These are phyloP conservation scores for Postia placenta DNA, from an alignment of 768 basidiomycete species.

Conservation along the genomic window DNA sequence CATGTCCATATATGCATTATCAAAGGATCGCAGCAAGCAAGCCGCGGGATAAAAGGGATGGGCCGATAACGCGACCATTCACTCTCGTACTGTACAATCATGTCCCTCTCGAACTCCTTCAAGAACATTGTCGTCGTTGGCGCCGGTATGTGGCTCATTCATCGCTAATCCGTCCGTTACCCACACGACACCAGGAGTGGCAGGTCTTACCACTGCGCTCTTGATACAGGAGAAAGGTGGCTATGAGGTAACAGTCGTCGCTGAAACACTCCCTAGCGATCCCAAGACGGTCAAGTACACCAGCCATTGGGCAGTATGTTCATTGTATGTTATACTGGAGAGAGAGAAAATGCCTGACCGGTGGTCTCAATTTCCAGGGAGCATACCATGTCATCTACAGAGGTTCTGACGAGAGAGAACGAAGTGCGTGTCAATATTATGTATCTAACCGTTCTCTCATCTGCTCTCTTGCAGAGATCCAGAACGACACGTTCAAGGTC, in stretches of 20 bases:
- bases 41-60: background rate
- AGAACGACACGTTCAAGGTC: conserved; percentile 65
- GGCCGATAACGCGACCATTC: background rate
- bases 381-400: conserved; percentile 71
- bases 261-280: conserved; percentile 68
- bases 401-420: conserved; percentile 44
- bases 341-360: too few species aligned
- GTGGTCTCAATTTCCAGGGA: conserved; percentile 56
- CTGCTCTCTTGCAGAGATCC: conserved; percentile 42
- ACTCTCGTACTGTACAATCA: background rate
- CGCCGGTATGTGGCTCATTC: conserved; percentile 26
- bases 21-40: background rate
- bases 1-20: background rate
- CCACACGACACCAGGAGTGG: conserved; percentile 46
- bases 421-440: conserved; percentile 33
- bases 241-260: conserved; percentile 62
- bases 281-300: conserved; percentile 66
- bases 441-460: background rate
- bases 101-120: conserved; percentile 4
- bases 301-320: conserved; percentile 72
- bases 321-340: too few species aligned
- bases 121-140: conserved; percentile 34
- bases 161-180: background rate
- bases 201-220: conserved; percentile 72
- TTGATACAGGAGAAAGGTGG: conserved; percentile 55